Conservation (phyloP, 2,329 filamentous ascomycete species). For the Ophiostoma fasciatum region DNA sequence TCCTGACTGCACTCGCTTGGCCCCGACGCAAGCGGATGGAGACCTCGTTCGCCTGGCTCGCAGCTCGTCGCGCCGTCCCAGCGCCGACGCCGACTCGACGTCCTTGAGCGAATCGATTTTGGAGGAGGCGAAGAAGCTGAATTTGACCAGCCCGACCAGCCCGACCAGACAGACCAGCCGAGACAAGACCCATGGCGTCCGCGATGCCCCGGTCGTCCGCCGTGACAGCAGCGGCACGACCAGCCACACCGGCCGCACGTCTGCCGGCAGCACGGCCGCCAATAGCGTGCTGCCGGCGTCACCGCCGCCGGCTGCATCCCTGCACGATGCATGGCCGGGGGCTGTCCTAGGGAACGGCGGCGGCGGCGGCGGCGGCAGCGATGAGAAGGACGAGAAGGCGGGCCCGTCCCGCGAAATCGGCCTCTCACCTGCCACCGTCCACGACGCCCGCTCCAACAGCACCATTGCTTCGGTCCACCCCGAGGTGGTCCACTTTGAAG, state of each 20-base stretch:
- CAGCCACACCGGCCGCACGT: background rate
- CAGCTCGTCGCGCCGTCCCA: constrained; percentile 23
- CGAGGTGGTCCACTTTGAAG: background rate
- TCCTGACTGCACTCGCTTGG: constrained; percentile 42
- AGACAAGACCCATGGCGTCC: no score
- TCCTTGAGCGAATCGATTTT: constrained; percentile 12
- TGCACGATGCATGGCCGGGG: constrained; percentile 40
- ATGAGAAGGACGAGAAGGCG: background rate
- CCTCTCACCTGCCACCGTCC: background rate
- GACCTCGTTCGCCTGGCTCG: constrained; percentile 16
- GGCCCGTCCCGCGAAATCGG: no score
- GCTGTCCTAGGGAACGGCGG: constrained; percentile 33
- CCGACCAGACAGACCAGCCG: no score
- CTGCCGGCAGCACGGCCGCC: constrained; percentile 2
- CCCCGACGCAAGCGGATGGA: constrained; percentile 40
- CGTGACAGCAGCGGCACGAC: background rate
- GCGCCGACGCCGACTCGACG: constrained; percentile 17
- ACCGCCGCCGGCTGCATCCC: constrained; percentile 28
- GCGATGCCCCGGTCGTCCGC: no score
- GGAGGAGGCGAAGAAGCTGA: no score
- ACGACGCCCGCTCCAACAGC: no score
- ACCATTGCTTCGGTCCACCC: no score
- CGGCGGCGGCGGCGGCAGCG: background rate
- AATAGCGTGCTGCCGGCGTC: constrained; percentile 6
- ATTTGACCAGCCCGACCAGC: no score